phyloP scores from a whole-genome alignment of 306 rosid species.

The Crotalaria pallida region DNA sequence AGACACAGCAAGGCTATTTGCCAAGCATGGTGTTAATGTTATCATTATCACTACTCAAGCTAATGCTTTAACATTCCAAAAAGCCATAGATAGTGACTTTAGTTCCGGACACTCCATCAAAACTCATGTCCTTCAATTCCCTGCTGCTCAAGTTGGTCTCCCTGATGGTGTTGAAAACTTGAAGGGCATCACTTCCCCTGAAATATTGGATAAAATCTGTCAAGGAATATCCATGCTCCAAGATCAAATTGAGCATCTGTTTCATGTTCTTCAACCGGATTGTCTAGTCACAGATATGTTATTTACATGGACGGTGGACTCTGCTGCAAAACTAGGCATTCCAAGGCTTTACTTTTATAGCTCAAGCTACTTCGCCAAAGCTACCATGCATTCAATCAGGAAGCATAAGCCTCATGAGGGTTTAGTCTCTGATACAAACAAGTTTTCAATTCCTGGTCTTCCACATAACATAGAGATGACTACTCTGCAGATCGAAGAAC shows the following conservation, averaged over 20 bases:
- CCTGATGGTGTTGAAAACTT: conserved; percentile 27
- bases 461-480: conserved; percentile 18
- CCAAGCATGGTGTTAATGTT: conserved; percentile 24
- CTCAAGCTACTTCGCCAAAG: conserved; percentile 22
- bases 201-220: neutral
- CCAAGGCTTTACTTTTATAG: conserved; percentile 28
- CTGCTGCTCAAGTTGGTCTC: conserved; percentile 22
- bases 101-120: conserved; percentile 11
- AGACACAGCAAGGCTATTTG: conserved; percentile 29
- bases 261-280: conserved; percentile 15
- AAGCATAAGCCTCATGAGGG: conserved; percentile 27
- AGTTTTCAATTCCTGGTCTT: conserved; percentile 21
- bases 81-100: conserved; percentile 20
- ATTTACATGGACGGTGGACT: conserved; percentile 31
- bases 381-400: neutral
- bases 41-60: conserved; percentile 28
- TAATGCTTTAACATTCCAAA: conserved; percentile 26
- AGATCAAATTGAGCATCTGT: conserved; percentile 19
- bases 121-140: conserved; percentile 18
- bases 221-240: conserved; percentile 7
- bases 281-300: conserved; percentile 24
- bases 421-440: neutral
- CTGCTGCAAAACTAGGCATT: conserved; percentile 23
- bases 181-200: neutral
- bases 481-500: conserved; percentile 16